Evolutionary conservation across 768 basidiomycete genomes (phyloP).

Genomic region (Collybiopsis confluens): DNA sequence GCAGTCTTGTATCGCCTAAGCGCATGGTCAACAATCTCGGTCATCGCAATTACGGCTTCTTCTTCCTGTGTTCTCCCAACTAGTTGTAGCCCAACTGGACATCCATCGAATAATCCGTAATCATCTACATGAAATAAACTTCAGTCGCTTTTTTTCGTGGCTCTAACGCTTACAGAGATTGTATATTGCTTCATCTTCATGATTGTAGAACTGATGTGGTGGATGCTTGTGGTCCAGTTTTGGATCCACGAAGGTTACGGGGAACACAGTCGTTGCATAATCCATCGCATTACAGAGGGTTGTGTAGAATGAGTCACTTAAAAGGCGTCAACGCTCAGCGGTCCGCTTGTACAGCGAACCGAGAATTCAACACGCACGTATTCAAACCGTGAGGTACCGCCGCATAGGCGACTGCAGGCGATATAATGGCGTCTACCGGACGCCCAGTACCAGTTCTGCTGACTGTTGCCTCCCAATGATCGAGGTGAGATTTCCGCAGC

Average conservation of each 20-base stretch:
- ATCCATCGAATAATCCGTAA: slow-evolving; percentile 49
- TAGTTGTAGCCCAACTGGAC: slow-evolving; percentile 63
- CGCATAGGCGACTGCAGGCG: slow-evolving; percentile 54
- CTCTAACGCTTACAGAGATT: slow-evolving; percentile 39
- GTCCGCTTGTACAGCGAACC: background rate
- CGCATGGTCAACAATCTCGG: slow-evolving; percentile 58
- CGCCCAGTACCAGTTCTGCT: slow-evolving; percentile 58
- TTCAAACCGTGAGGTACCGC: slow-evolving; percentile 66
- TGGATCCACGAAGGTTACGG: slow-evolving; percentile 61
- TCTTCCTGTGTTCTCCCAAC: slow-evolving; percentile 71
- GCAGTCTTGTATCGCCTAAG: slow-evolving; percentile 28
- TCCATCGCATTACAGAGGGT: slow-evolving; percentile 63
- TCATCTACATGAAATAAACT: slow-evolving; percentile 39
- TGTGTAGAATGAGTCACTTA: slow-evolving; percentile 51
- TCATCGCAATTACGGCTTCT: slow-evolving; percentile 68
- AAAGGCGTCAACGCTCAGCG: background rate
- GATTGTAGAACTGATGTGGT: slow-evolving; percentile 41
- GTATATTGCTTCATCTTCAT: slow-evolving; percentile 48
- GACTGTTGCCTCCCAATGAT: slow-evolving; percentile 56
- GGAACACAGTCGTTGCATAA: slow-evolving; percentile 57
- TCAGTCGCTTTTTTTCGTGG: background rate
- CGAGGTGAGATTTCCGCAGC: slow-evolving; percentile 53
- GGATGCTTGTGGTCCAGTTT: slow-evolving; percentile 43
- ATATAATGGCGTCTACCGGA: slow-evolving; percentile 73
- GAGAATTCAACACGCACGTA: slow-evolving; percentile 29